Evolutionary conservation across 495 filamentous ascomycete species (phyloP), one percentile per base, ranked within the genome.

Genomic region (Tricharina praecox): DNA sequence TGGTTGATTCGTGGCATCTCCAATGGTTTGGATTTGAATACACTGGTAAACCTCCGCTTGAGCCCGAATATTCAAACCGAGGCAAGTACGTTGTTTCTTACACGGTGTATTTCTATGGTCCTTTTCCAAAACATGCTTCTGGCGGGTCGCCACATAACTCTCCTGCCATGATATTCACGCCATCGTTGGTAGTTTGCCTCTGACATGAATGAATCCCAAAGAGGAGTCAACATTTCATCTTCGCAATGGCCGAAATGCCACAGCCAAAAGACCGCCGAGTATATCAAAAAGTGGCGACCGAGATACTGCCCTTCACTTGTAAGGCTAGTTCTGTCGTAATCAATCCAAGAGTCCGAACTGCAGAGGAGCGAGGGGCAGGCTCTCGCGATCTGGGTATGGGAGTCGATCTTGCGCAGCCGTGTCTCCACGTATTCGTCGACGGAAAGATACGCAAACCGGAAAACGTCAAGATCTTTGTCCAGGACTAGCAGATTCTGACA

Each of bases 391-490:
- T 45, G 3, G 5, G 28, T 34, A 33, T 45, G 42, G 23, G 23
- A 45, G n/a, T 28, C 5, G 28, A 5, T n/a, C 42, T 45, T 21
- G 26, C 15, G 7, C 5, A 45, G 42, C 18, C 33, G 9, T 4
- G 42, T 45, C 24, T 45, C 42, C 42, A 45, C 15, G 19, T 45
- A 61, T 19, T 62, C 59, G 11, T 53, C 33, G 25, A 62, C 58
- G 11, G 59, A 61, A 10, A 61, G 50, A 50, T 62, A 54, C 16
- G 58, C 58, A 49, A 62, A 62, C 16, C 59, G 59, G 19, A 61
- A 61, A 36, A 53, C 36, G 16, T 50, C 33, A 4, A 53, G 38
- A 3, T 47, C 37, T 23, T 30, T 4, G 30, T 62, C 59, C 33
- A 48, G 10, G 5, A 56, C 25, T 15, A 62, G 26, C 33, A 62